Percentiles rank a stretch among this genome's conserved stretches.
Evolutionary conservation across 352 stramenopile genomes (phyloP).

Genomic region (Phytophthora fragariae): DNA sequence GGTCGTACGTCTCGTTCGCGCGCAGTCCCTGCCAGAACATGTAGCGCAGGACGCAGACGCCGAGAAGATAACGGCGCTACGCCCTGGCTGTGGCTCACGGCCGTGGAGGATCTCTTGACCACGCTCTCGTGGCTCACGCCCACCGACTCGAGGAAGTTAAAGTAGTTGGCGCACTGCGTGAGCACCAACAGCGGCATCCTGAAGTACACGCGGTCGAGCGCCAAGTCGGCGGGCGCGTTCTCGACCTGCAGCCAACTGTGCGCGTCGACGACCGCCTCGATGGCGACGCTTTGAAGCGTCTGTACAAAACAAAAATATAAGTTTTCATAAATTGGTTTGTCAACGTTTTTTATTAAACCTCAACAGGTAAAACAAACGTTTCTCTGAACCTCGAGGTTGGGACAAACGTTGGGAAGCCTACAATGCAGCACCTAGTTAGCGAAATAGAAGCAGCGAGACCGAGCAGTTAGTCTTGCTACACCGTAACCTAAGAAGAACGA

Average conservation of each 20-base stretch:
- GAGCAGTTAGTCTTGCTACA: conserved; percentile 33
- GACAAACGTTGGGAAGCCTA: too few relatives aligned
- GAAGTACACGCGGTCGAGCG: conserved; percentile 57
- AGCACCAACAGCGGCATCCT: conserved; percentile 85
- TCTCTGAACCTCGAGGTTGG: too few relatives aligned
- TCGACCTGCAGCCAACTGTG: conserved; percentile 50
- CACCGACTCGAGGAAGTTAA: conserved; percentile 65
- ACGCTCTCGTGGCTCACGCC: conserved; percentile 66
- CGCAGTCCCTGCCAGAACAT: conserved; percentile 88
- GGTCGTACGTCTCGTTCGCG: conserved; percentile 59
- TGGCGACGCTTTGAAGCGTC: conserved; percentile 29
- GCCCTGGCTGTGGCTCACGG: conserved; percentile 84
- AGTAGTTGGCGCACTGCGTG: conserved; percentile 81
- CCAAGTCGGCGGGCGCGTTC: conserved; percentile 22
- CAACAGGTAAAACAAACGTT: too few relatives aligned
- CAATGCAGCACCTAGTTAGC: conserved; percentile 46
- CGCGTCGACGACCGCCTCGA: conserved; percentile 54
- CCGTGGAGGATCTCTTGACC: conserved; percentile 47
- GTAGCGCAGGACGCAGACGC: conserved; percentile 66
- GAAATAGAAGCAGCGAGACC: conserved; percentile 46
- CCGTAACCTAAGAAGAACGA: conserved; percentile 51
- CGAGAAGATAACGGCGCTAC: conserved; percentile 77
- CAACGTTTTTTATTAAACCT: too few relatives aligned
- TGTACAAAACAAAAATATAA: too few relatives aligned
- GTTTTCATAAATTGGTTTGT: too few relatives aligned